These are phyloP conservation scores for Tagetes erecta DNA, from an alignment of 129 eudicot genomes.

Conservation along the genomic window DNA sequence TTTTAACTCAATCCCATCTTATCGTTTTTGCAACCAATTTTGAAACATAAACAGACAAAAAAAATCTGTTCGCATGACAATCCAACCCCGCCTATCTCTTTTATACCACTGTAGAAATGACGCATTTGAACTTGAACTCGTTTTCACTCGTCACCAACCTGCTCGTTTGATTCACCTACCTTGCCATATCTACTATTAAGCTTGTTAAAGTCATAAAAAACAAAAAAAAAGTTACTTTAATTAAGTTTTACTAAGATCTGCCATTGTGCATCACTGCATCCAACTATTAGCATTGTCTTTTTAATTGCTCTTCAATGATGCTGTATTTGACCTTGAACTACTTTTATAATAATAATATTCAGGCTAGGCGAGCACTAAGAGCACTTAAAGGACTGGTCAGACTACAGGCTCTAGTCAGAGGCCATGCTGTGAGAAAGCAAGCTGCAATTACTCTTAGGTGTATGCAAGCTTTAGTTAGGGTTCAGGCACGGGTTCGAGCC, in stretches of 20 bases:
- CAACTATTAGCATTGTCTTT: not conserved
- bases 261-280: not conserved
- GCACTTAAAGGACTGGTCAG: conserved; percentile 93
- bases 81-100: not conserved
- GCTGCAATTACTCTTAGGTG: conserved; percentile 95
- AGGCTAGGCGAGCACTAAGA: conserved; percentile 91
- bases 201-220: not conserved
- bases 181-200: not conserved
- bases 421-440: conserved; percentile 97
- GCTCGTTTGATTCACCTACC: not conserved
- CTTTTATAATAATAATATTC: conserved; percentile 19
- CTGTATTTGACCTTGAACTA: conserved; percentile 20
- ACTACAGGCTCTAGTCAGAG: conserved; percentile 93
- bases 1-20: not conserved
- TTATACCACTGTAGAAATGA: not conserved
- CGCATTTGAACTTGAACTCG: not conserved
- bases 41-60: not conserved
- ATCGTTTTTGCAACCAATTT: not conserved
- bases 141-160: not conserved
- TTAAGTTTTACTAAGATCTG: not conserved
- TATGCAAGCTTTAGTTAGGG: conserved; percentile 96
- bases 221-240: not conserved
- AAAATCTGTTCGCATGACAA: not conserved
- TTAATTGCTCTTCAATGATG: conserved; percentile 1
- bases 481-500: conserved; percentile 98